phyloP scores from a whole-genome alignment of 805 yeast genomes.

The Nematodospora valgi region DNA sequence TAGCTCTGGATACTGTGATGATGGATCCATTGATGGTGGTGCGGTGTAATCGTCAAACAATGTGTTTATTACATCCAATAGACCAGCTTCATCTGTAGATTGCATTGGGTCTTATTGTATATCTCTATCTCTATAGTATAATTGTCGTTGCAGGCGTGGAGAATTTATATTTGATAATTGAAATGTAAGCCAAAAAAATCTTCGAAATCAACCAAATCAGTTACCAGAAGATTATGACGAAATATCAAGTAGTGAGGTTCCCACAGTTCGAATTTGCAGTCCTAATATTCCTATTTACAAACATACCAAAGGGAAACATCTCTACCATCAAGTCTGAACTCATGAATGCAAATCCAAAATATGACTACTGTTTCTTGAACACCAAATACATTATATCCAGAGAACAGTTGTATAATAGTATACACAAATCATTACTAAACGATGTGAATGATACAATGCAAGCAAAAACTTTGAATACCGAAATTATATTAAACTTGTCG shows the following conservation, averaged over 20 bases:
- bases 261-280: constrained; percentile 47
- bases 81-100: constrained; percentile 1
- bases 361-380: constrained; percentile 65
- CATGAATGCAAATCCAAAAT: constrained; percentile 42
- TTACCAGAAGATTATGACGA: neutral
- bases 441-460: constrained; percentile 44
- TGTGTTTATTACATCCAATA: constrained; percentile 4
- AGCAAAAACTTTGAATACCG: constrained; percentile 69
- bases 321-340: constrained; percentile 42
- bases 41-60: constrained; percentile 8
- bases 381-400: constrained; percentile 53
- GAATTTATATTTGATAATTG: too few species aligned
- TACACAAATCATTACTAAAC: constrained; percentile 61
- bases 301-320: constrained; percentile 39
- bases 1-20: constrained; percentile 27
- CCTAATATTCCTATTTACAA: constrained; percentile 40
- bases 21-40: neutral
- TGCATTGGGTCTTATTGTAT: too few species aligned
- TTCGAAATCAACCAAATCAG: neutral
- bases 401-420: constrained; percentile 61
- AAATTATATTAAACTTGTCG: constrained; percentile 63
- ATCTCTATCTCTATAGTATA: constrained; percentile 1
- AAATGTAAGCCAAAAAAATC: neutral
- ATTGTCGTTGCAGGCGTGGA: neutral
- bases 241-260: constrained; percentile 13